Percentiles rank a stretch among this genome's conserved stretches.
These are phyloP conservation scores for Solanum clarkiae DNA, from an alignment of 257 asterid genomes.

Conservation along the genomic window DNA sequence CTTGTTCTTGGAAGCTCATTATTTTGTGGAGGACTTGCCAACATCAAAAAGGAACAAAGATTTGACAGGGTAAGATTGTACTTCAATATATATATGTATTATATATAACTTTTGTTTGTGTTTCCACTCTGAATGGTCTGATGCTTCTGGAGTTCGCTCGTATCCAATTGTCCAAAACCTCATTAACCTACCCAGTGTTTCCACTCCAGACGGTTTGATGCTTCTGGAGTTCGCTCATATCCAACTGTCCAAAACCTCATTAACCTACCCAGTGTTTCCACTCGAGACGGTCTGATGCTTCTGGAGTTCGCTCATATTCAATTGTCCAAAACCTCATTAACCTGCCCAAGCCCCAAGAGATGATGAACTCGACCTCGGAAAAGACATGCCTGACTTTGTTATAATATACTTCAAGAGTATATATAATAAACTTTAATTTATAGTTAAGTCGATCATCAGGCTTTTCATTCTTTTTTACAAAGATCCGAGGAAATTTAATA, in stretches of 20 bases:
- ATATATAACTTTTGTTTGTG: neutral
- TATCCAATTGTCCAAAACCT: neutral
- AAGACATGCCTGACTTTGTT: neutral
- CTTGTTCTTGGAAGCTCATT: constrained; percentile 35
- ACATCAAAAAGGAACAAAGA: constrained; percentile 23
- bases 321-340: neutral
- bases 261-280: no score
- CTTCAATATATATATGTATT: neutral
- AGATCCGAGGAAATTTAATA: neutral
- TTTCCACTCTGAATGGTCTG: neutral
- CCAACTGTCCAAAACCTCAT: no score
- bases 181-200: neutral
- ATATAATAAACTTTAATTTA: neutral
- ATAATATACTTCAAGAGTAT: neutral
- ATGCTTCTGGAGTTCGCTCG: neutral
- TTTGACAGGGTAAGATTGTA: constrained; percentile 24
- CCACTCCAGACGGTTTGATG: neutral
- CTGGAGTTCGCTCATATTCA: neutral
- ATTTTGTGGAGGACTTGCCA: constrained; percentile 23
- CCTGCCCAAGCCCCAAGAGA: neutral
- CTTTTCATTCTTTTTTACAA: neutral
- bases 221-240: no score
- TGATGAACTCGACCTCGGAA: neutral
- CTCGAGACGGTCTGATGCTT: neutral
- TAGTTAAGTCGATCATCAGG: neutral